Conservation (phyloP, 768 basidiomycete species). For the Collybiopsis confluens region DNA sequence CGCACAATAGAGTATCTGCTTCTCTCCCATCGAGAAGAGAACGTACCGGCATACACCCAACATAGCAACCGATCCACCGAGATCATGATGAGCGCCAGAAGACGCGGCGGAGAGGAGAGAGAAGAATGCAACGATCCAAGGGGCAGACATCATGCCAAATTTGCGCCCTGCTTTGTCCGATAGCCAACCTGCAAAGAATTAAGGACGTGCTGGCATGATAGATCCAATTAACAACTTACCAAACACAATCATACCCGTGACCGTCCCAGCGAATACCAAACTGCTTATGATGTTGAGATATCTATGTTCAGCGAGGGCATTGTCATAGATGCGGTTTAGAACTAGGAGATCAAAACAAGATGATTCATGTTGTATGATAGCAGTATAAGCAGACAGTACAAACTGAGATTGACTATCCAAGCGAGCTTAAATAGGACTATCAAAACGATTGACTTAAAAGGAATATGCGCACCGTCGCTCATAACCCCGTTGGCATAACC, state of each 20-base stretch:
- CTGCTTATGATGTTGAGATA: constrained; percentile 64
- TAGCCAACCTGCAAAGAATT: constrained; percentile 45
- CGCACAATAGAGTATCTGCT: no score
- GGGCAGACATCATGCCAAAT: constrained; percentile 86
- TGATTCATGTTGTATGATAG: neutral
- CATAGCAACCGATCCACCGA: constrained; percentile 70
- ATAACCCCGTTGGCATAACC: constrained; percentile 79
- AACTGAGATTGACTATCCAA: constrained; percentile 61
- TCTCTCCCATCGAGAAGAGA: no score
- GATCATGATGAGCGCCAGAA: constrained; percentile 66
- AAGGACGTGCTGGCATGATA: neutral
- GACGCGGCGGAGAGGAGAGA: constrained; percentile 81
- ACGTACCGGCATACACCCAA: constrained; percentile 71
- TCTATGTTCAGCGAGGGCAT: constrained; percentile 45
- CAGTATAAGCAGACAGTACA: constrained; percentile 16
- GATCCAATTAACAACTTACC: constrained; percentile 29
- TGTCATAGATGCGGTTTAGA: constrained; percentile 66
- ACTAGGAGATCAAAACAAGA: constrained; percentile 35
- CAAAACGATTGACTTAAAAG: neutral
- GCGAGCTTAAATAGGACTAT: neutral
- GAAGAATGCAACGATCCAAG: constrained; percentile 81
- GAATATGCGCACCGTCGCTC: constrained; percentile 54
- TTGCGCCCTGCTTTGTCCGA: constrained; percentile 87
- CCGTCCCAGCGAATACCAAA: constrained; percentile 69
- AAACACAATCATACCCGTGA: constrained; percentile 80